Conservation (phyloP, 192 early-diverging fungal genomes). For the Rhizoclosmatium sp. region DNA sequence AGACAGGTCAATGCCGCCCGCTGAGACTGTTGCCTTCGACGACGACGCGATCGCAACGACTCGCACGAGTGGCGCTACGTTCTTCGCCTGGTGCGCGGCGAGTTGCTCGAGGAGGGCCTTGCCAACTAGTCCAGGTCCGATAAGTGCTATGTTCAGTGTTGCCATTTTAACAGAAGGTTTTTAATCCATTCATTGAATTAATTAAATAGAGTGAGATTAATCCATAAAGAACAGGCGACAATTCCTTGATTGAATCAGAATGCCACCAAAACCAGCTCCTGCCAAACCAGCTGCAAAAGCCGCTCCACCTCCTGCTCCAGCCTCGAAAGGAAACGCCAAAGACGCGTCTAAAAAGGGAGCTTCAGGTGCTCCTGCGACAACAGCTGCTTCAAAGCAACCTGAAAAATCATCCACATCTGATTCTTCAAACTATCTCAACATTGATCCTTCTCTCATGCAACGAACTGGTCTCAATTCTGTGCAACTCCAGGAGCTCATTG, state of each 20-base stretch:
- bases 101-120: slow-evolving; percentile 89
- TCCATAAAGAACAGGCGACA: neutral
- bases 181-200: slow-evolving; percentile 1
- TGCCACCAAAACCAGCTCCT: slow-evolving; percentile 22
- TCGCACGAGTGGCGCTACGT: slow-evolving; percentile 55
- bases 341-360: neutral
- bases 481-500: slow-evolving; percentile 59
- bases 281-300: neutral
- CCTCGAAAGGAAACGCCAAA: neutral
- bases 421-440: slow-evolving; percentile 28
- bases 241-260: neutral
- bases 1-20: slow-evolving; percentile 16
- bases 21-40: slow-evolving; percentile 63
- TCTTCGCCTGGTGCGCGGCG: slow-evolving; percentile 48
- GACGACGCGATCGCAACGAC: slow-evolving; percentile 80
- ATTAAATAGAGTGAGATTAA: neutral
- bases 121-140: slow-evolving; percentile 96
- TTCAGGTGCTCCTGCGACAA: neutral
- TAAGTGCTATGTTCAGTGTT: slow-evolving; percentile 74
- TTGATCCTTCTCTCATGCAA: slow-evolving; percentile 50
- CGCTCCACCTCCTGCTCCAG: neutral
- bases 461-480: slow-evolving; percentile 50
- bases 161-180: neutral
- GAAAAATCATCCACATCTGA: neutral
- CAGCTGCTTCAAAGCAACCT: neutral